Evolutionary conservation across 2,329 filamentous ascomycete species (phyloP).

Genomic region (Ceratocystis eucalypticola): DNA sequence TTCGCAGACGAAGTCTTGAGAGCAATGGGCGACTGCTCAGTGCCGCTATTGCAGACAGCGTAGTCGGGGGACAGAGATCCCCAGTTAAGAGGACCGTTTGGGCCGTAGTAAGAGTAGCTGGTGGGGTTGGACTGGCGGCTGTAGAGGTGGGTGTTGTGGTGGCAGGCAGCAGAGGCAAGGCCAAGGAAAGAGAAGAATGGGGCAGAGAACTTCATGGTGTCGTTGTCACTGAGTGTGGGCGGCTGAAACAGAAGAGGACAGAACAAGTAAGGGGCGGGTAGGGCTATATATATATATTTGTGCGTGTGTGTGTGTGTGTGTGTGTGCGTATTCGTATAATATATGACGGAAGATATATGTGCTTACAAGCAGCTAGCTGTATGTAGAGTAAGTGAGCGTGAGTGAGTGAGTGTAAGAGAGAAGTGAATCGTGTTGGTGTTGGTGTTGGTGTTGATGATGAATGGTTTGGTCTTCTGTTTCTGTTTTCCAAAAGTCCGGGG

Average conservation of each 20-base stretch:
- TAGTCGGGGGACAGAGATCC: slow-evolving; percentile 33
- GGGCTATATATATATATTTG: too few species aligned
- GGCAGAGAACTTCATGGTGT: slow-evolving; percentile 5
- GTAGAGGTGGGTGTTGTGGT: slow-evolving; percentile 27
- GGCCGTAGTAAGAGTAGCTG: slow-evolving; percentile 25
- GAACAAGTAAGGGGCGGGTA: slow-evolving; percentile 1
- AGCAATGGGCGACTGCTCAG: slow-evolving; percentile 44
- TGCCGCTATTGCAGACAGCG: slow-evolving; percentile 35
- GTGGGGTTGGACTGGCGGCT: slow-evolving; percentile 28
- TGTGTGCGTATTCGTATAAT: too few species aligned
- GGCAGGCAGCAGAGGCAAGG: slow-evolving; percentile 23
- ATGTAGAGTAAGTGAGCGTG: background rate
- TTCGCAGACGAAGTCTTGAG: slow-evolving; percentile 26
- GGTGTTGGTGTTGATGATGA: background rate
- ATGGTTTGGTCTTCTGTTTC: background rate
- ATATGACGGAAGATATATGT: too few species aligned
- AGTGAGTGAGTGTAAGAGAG: slow-evolving; percentile 9
- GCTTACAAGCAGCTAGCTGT: too few species aligned
- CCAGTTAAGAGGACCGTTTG: slow-evolving; percentile 40
- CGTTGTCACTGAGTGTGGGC: background rate
- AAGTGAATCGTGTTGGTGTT: background rate
- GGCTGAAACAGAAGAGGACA: background rate
- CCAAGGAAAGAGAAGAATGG: slow-evolving; percentile 16
- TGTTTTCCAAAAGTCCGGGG: background rate
- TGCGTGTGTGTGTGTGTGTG: too few species aligned